phyloP scores from a whole-genome alignment of 352 stramenopile species.

The Phytophthora agathidicida region DNA sequence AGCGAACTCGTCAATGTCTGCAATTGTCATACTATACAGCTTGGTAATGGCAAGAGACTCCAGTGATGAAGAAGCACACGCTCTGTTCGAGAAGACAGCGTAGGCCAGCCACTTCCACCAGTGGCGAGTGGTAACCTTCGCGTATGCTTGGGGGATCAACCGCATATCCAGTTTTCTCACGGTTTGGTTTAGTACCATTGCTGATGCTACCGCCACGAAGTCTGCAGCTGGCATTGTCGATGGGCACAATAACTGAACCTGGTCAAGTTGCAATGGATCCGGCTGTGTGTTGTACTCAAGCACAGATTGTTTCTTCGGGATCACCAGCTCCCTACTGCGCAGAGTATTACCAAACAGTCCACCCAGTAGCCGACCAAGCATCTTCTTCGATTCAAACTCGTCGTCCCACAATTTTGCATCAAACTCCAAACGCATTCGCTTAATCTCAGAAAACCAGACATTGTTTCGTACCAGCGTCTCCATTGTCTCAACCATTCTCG shows the following conservation, averaged over 20 bases:
- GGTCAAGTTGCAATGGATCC: not conserved
- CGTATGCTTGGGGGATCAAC: not conserved
- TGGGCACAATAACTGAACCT: not conserved
- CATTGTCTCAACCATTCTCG: slow-evolving; percentile 1
- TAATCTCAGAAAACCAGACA: not conserved
- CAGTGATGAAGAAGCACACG: not conserved
- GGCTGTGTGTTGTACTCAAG: too few relatives aligned
- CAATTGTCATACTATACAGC: not conserved
- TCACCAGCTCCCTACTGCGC: too few relatives aligned
- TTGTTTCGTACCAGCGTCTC: not conserved
- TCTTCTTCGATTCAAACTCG: not conserved
- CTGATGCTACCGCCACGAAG: slow-evolving; percentile 2
- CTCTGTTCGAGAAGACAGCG: slow-evolving; percentile 3
- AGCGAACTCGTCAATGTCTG: not conserved
- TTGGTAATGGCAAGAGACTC: slow-evolving; percentile 2
- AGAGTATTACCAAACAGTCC: not conserved
- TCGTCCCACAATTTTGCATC: not conserved
- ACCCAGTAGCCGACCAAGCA: not conserved
- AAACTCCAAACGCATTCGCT: slow-evolving; percentile 2
- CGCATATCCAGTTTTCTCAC: slow-evolving; percentile 1
- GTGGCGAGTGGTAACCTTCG: not conserved
- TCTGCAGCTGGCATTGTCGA: slow-evolving; percentile 4
- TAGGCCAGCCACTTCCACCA: slow-evolving; percentile 5
- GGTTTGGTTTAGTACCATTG: not conserved
- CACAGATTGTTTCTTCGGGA: too few relatives aligned